Evolutionary conservation across 2,329 filamentous ascomycete species (phyloP).

Genomic region (Stachybotrys chartarum): DNA sequence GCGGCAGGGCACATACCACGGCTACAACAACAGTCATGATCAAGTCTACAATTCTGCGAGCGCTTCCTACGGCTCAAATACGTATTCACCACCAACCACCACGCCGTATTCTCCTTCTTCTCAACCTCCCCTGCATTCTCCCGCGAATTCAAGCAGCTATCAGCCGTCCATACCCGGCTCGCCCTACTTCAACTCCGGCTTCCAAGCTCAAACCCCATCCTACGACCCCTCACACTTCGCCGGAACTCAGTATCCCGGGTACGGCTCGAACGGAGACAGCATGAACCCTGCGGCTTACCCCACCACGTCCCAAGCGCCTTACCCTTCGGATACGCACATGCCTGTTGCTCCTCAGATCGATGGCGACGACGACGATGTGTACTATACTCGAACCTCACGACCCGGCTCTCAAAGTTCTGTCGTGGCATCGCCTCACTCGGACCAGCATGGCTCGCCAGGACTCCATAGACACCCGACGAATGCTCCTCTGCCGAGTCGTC

Average conservation of each 20-base stretch:
- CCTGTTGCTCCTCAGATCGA: conserved; percentile 44
- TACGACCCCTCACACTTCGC: conserved; percentile 29
- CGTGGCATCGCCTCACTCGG: conserved; percentile 34
- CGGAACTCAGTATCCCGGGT: conserved; percentile 22
- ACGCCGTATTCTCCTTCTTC: conserved; percentile 4
- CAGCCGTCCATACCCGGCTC: conserved; percentile 33
- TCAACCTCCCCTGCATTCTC: conserved; percentile 14
- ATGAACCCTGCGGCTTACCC: conserved; percentile 26
- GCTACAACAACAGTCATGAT: conserved; percentile 34
- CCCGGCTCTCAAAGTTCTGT: conserved; percentile 45
- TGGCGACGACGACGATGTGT: conserved; percentile 37
- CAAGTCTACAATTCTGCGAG: conserved; percentile 32
- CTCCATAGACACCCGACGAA: conserved; percentile 52
- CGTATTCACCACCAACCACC: conserved; percentile 14
- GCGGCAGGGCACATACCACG: conserved; percentile 42
- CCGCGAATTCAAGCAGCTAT: conserved; percentile 26
- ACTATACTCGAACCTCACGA: conserved; percentile 35
- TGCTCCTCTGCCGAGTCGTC: conserved; percentile 50
- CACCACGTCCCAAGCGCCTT: conserved; percentile 36
- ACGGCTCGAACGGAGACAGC: conserved; percentile 31
- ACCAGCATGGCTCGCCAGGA: conserved; percentile 35
- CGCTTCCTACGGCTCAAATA: conserved; percentile 24
- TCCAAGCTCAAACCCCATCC: conserved; percentile 18
- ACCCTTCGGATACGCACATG: conserved; percentile 45
- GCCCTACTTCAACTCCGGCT: conserved; percentile 16